Percentiles rank a stretch among this genome's conserved stretches.
Evolutionary conservation across 2,329 filamentous ascomycete species (phyloP).

Genomic region (Ploettnerulaceae sp.): DNA sequence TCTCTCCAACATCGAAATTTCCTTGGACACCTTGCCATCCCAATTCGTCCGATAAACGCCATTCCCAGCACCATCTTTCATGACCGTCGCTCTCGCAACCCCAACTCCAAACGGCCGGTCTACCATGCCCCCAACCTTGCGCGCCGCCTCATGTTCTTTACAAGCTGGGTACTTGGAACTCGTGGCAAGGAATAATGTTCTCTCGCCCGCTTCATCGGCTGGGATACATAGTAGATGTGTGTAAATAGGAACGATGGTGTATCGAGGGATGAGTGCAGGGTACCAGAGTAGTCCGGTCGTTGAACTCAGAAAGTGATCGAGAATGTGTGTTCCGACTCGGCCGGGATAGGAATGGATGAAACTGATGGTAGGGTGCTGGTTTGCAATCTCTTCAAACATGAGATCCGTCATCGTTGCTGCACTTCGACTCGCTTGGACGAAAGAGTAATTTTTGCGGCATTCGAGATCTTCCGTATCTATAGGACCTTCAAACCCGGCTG

Average conservation of each 20-base stretch:
- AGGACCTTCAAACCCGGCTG: conserved; percentile 46
- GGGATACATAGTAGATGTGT: conserved; percentile 24
- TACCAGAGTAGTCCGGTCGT: conserved; percentile 23
- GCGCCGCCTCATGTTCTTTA: not conserved
- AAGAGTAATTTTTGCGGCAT: conserved; percentile 33
- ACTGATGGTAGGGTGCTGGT: conserved; percentile 37
- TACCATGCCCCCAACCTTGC: conserved; percentile 12
- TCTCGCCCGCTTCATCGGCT: conserved; percentile 33
- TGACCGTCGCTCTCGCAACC: conserved; percentile 28
- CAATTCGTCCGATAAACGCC: conserved; percentile 21
- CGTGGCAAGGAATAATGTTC: conserved; percentile 35
- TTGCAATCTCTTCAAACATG: conserved; percentile 42
- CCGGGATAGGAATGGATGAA: conserved; percentile 39
- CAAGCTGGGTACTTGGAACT: conserved; percentile 33
- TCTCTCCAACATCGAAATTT: conserved; percentile 28
- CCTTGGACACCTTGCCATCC: conserved; percentile 19
- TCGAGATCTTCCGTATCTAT: conserved; percentile 42
- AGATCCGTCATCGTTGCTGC: conserved; percentile 47
- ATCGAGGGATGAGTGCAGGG: conserved; percentile 9
- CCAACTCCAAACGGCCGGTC: conserved; percentile 8
- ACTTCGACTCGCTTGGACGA: conserved; percentile 37
- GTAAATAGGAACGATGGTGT: conserved; percentile 23
- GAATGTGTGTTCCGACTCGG: conserved; percentile 16
- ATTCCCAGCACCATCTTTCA: conserved; percentile 31
- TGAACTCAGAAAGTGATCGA: conserved; percentile 29